Evolutionary conservation across 1,139 yeast species (phyloP).

Genomic region (Williopsis jadinii): DNA sequence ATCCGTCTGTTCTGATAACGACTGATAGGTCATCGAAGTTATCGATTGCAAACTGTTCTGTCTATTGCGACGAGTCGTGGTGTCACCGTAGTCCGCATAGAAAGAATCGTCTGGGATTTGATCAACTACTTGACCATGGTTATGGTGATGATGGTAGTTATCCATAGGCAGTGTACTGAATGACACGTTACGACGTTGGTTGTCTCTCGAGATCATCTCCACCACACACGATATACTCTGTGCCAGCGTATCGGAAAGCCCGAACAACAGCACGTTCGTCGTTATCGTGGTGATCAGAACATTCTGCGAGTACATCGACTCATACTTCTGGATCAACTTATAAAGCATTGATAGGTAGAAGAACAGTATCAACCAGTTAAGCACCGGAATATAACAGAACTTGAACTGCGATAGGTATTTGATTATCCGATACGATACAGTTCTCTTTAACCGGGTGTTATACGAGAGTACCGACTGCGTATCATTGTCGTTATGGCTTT

Average conservation of each 20-base stretch:
- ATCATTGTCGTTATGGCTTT: constrained; percentile 1
- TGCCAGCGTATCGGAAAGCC: constrained; percentile 85
- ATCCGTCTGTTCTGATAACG: constrained; percentile 31
- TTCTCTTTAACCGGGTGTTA: constrained; percentile 10
- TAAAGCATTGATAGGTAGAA: constrained; percentile 43
- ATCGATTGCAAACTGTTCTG: constrained; percentile 23
- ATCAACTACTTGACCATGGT: background rate
- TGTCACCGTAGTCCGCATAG: constrained; percentile 22
- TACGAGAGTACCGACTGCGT: constrained; percentile 5
- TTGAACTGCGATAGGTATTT: constrained; percentile 18
- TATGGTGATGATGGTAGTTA: constrained; percentile 1
- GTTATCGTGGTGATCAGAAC: constrained; percentile 72
- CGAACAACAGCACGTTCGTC: constrained; percentile 78
- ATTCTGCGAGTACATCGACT: constrained; percentile 55
- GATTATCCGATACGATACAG: constrained; percentile 12
- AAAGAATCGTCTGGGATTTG: constrained; percentile 22
- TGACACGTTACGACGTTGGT: constrained; percentile 21
- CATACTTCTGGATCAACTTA: constrained; percentile 50
- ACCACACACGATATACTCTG: constrained; percentile 38
- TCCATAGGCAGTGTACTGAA: constrained; percentile 8
- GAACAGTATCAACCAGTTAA: constrained; percentile 47
- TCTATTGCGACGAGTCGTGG: constrained; percentile 24
- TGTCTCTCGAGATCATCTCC: constrained; percentile 24
- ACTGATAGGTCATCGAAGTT: constrained; percentile 26
- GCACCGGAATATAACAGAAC: constrained; percentile 32